These are phyloP conservation scores for Ampelocalamus luodianensis DNA, from an alignment of 176 grass and related monocot species.

Conservation along the genomic window DNA sequence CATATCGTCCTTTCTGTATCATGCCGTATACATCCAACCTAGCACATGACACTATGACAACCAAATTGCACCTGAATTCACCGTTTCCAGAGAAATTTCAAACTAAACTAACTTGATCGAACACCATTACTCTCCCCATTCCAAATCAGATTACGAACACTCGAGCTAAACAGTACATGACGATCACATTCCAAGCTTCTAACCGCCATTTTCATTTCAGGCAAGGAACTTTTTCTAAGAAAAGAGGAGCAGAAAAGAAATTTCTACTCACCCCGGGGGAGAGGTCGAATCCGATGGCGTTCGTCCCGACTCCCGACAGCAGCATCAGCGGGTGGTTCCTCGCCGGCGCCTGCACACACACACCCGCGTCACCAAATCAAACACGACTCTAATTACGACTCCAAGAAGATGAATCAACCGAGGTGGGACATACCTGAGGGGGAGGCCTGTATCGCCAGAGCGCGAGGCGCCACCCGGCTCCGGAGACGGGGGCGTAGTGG, in stretches of 20 bases:
- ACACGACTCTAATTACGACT: not conserved
- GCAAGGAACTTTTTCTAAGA: slow-evolving; percentile 4
- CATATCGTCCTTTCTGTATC: not conserved
- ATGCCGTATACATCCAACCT: not conserved
- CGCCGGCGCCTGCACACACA: slow-evolving; percentile 54
- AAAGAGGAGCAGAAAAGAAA: not conserved
- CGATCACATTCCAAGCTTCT: not conserved
- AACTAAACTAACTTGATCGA: not conserved
- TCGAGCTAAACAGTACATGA: not conserved
- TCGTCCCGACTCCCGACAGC: slow-evolving; percentile 82
- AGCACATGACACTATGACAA: not conserved
- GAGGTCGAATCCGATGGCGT: slow-evolving; percentile 86
- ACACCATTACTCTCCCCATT: not conserved
- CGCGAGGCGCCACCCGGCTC: slow-evolving; percentile 72
- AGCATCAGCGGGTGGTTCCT: slow-evolving; percentile 90
- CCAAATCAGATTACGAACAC: not conserved
- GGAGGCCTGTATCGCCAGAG: slow-evolving; percentile 79
- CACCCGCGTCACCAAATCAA: not conserved
- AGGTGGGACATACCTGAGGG: slow-evolving; percentile 40
- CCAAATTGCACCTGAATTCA: not conserved
- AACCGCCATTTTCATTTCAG: not conserved
- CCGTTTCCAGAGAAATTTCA: not conserved
- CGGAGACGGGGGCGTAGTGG: slow-evolving; percentile 66
- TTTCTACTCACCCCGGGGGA: slow-evolving; percentile 68
- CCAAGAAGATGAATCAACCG: not conserved